Base-by-base conservation (phyloP, 331 rosid species). In the Rhamnella rubrinervis region DNA sequence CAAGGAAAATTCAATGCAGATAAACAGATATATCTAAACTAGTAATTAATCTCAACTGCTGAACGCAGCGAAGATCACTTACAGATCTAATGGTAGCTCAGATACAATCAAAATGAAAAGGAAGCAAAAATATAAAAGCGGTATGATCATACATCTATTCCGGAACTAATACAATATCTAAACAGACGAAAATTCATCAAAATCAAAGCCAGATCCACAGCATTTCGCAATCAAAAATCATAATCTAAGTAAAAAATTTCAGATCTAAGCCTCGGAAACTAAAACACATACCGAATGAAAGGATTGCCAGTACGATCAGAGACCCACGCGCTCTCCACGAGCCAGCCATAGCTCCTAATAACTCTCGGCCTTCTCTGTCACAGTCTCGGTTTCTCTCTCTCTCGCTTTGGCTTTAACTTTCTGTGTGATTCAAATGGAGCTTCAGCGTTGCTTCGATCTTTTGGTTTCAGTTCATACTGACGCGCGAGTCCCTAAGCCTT, bases 281-380 rank as follows among this genome's bases (percentile, higher is more conserved):
- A 41, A 14, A 59, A 51, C 71, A 73, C n/a, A 72, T 50, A 92
- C 98, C 98, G 12, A 89, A 71, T 6, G 79, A 72, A 28, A 92
- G 71, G 65, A 92, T 85, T 19, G 92, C 92, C 0, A 89, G 78
- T 31, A 86, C 82, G 71, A 84, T 51, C 69, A 89, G 63, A 72
- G 96, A 82, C 38, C 78, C 81, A 52, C 88, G 79, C n/a, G 85
- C 77, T 78, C 85, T 70, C 80, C 80, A 71, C 59, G 92, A 92
- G 89, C 86, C 82, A 82, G 87, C 81, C 98, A 92, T 92, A 55
- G 78, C 70, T 69, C 49, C 63, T 52, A 16, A 56, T 21, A 46
- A 38, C 47, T 65, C 58, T 37, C 19, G 6, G 21, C 66, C 47
- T 51, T 73, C 58, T 72, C 51, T 68, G 49, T 37, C 23, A 58